A percentile compares a stretch with the other conserved stretches of the same genome.
Evolutionary conservation across 345 rosid species (phyloP).

Genomic region (Ricinus communis): DNA sequence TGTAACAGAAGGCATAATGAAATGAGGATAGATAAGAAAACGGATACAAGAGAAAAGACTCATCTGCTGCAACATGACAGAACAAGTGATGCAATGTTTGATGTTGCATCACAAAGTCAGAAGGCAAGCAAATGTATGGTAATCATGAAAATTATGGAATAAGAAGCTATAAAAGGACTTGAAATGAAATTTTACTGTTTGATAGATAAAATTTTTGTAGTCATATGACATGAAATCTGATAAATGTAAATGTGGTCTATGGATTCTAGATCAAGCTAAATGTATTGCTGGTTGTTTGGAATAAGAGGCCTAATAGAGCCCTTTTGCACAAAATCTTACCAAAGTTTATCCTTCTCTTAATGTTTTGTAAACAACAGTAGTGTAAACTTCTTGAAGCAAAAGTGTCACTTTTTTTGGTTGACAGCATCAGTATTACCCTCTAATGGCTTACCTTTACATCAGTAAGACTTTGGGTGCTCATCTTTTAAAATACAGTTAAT

Average conservation of each 20-base stretch:
- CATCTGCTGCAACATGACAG: not conserved
- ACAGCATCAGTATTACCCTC: not conserved
- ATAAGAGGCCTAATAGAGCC: not conserved
- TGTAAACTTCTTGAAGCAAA: not conserved
- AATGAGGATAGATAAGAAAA: not conserved
- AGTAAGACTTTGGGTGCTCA: not conserved
- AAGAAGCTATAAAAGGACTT: no score
- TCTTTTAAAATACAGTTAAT: no score
- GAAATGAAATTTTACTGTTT: no score
- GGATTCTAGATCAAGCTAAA: not conserved
- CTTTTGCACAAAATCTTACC: no score
- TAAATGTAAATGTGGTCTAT: not conserved
- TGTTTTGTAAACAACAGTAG: no score
- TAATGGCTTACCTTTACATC: not conserved
- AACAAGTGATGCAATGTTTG: not conserved
- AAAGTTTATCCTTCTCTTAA: no score
- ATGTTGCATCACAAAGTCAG: no score
- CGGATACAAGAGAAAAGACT: not conserved
- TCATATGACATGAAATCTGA: not conserved
- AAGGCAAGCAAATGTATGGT: no score
- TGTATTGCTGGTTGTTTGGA: not conserved
- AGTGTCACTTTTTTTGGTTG: not conserved
- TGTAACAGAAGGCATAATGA: not conserved
- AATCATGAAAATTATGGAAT: no score
- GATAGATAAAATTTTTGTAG: not conserved